Percentiles rank a stretch among this genome's conserved stretches.
These are phyloP conservation scores for Termitomyces sp. DNA, from an alignment of 768 basidiomycete species.

Conservation along the genomic window DNA sequence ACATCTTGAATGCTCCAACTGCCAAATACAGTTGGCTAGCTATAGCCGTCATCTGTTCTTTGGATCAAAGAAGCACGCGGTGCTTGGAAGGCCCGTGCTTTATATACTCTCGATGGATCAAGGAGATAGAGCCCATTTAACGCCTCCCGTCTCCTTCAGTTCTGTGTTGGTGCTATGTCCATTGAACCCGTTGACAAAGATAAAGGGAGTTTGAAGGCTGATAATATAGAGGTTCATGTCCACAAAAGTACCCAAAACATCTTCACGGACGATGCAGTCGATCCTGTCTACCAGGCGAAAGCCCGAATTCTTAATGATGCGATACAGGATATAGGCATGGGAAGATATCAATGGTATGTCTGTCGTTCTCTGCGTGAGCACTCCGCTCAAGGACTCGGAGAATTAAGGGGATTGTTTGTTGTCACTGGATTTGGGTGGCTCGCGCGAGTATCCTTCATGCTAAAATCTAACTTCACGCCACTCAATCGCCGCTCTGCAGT, in stretches of 20 bases:
- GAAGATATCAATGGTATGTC: slow-evolving; percentile 56
- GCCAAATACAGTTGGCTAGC: no score
- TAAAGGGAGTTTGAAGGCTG: no score
- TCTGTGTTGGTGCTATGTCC: background rate
- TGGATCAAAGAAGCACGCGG: no score
- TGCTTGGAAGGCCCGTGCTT: no score
- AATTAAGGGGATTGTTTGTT: slow-evolving; percentile 59
- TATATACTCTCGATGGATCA: no score
- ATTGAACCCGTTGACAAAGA: background rate
- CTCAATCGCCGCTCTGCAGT: slow-evolving; percentile 27
- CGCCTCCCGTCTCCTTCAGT: no score
- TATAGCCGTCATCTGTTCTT: no score
- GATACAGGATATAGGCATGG: slow-evolving; percentile 69
- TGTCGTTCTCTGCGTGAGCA: background rate
- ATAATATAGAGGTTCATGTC: background rate
- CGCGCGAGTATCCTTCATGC: slow-evolving; percentile 44
- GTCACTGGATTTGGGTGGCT: slow-evolving; percentile 78
- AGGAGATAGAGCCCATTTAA: no score
- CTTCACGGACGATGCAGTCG: slow-evolving; percentile 28
- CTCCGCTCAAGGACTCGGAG: background rate
- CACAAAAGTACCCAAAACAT: slow-evolving; percentile 10
- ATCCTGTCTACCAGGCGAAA: slow-evolving; percentile 60
- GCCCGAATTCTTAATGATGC: slow-evolving; percentile 57
- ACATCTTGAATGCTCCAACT: no score
- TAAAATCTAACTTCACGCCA: background rate